Conservation (phyloP, 2,329 filamentous ascomycete species). For the Colletotrichum camelliae region DNA sequence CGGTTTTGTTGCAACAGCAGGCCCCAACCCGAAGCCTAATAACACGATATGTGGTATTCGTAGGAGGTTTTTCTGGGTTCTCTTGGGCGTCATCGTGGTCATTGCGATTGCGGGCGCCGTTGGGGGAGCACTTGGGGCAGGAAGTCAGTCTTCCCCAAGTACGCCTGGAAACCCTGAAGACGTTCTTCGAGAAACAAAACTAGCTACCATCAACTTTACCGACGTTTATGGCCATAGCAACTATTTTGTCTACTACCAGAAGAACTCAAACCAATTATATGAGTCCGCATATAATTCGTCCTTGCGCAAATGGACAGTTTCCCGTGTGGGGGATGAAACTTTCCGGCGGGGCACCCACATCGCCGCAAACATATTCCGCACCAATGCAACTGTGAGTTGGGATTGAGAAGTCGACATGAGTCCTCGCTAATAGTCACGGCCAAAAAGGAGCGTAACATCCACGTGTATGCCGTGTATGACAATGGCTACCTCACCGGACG, state of each 20-base stretch:
- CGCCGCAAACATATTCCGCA: neutral
- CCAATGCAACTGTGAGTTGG: neutral
- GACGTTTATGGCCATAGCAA: neutral
- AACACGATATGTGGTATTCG: neutral
- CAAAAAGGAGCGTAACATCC: neutral
- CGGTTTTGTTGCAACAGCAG: neutral
- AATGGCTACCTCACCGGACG: neutral
- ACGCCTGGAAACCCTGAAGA: neutral
- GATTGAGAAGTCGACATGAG: too few species aligned
- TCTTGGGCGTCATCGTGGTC: neutral
- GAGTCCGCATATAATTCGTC: neutral
- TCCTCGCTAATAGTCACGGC: neutral
- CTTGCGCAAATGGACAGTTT: neutral
- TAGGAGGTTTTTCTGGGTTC: neutral
- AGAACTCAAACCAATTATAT: neutral
- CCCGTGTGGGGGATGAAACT: neutral
- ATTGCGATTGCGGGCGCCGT: neutral
- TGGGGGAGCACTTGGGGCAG: neutral
- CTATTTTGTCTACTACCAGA: neutral
- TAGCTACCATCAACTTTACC: neutral
- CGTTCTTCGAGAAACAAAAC: neutral
- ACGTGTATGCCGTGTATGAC: neutral
- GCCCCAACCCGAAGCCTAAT: neutral
- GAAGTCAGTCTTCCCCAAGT: neutral
- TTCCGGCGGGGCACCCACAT: neutral